These are phyloP conservation scores for Epichloe sp. DNA, from an alignment of 2,329 filamentous ascomycete species.

Conservation along the genomic window DNA sequence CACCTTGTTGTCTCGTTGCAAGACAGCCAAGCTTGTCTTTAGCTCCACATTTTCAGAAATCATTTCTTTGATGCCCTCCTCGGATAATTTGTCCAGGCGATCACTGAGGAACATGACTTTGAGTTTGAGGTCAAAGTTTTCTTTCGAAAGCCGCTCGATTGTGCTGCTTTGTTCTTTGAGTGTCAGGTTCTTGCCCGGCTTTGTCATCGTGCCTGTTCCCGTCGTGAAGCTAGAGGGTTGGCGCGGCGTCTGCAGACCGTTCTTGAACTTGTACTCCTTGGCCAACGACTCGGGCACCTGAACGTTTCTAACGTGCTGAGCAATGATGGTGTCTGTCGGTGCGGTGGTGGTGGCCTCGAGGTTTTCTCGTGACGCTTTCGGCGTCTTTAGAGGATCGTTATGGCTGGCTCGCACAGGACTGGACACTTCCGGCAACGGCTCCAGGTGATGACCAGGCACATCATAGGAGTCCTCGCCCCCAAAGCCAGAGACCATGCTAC, in stretches of 20 bases:
- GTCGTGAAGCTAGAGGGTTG: conserved; percentile 31
- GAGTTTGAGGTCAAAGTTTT: conserved; percentile 95
- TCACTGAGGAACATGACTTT: conserved; percentile 96
- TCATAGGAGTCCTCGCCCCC: conserved; percentile 48
- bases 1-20: conserved; percentile 82
- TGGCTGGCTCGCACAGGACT: conserved; percentile 25
- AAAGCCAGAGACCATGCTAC: conserved; percentile 64
- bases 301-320: conserved; percentile 78
- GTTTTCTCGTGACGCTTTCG: conserved; percentile 44
- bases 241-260: conserved; percentile 47
- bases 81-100: conserved; percentile 80
- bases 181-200: conserved; percentile 61
- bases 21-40: conserved; percentile 75
- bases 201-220: conserved; percentile 31
- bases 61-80: conserved; percentile 95
- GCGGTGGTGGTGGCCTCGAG: conserved; percentile 30
- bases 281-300: conserved; percentile 82
- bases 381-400: conserved; percentile 50
- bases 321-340: conserved; percentile 78
- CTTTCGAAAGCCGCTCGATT: conserved; percentile 90
- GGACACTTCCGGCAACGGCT: conserved; percentile 36
- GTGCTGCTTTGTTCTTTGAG: conserved; percentile 96
- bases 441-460: conserved; percentile 30
- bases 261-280: conserved; percentile 70
- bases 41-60: conserved; percentile 95